Base-by-base conservation (phyloP, 2,329 filamentous ascomycete species). In the Fusarium sterilihyphosum region DNA sequence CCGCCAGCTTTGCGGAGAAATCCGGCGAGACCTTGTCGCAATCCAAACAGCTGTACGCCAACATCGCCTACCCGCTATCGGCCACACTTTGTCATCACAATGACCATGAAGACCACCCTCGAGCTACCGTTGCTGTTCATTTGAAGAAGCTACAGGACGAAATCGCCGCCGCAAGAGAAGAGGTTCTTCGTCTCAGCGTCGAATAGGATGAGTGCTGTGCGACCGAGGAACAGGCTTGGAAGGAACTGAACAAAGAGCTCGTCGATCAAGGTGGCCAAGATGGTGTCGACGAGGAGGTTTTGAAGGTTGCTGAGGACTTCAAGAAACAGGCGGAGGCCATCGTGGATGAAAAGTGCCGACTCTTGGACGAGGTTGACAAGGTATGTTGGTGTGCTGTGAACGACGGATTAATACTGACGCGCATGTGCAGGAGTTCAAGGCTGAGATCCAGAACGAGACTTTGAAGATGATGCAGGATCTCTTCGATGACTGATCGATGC, bases 51-150 rank as follows among this genome's bases (percentile, higher is more conserved):
- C 61, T 84, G 5, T 83, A 83, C 50, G 65, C 69, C 35, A 82
- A 82, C 65, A 78, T 83, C 12, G 60, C 74, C 0, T 78, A 76
- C n/a, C 82, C 82, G 2, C 66, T 83, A 3, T 77, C 78, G 2
- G 78, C 75, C 3, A 84, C 82, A 0, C 62, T 82, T 8, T 83
- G 82, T 24, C 73, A 78, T 41, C 75, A 77, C 2, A 59, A 74
- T 22, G 69, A 60, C 44, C 75, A 73, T 1, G 61, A 74, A 22
- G 69, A 61, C 2, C 60, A 76, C 14, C 73, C 80, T 2, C 61
- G 61, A n/a, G 79, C 78, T 1, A 81, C 74, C 1, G 70, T 84
- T 3, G 64, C 61, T 0, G 57, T 63, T 5, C 83, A 82, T 26
- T 37, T 83, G 7, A 37, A 70, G 2, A 59, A 44, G 4, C 49